Percentiles rank a stretch among this genome's conserved stretches.
These are phyloP conservation scores for Annulohypoxylon nitens DNA, from an alignment of 495 filamentous ascomycete genomes.

Conservation along the genomic window DNA sequence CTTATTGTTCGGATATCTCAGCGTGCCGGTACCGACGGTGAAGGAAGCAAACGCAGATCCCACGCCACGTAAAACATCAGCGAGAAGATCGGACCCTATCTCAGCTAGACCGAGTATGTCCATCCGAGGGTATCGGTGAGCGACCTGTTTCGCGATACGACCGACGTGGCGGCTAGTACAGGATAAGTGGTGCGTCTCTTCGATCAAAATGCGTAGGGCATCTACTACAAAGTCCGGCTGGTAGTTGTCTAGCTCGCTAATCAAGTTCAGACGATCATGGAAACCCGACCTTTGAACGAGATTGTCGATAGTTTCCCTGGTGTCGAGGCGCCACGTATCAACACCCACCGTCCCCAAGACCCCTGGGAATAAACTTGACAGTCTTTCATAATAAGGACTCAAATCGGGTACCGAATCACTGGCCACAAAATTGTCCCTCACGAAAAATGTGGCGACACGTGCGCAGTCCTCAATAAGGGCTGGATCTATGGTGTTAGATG, in stretches of 20 bases:
- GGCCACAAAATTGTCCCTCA: background rate
- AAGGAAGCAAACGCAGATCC: constrained; percentile 53
- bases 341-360: constrained; percentile 18
- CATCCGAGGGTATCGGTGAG: constrained; percentile 59
- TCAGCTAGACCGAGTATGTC: constrained; percentile 57
- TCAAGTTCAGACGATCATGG: constrained; percentile 45
- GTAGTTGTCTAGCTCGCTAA: constrained; percentile 46
- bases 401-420: background rate
- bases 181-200: constrained; percentile 49
- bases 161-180: constrained; percentile 53
- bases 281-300: constrained; percentile 54
- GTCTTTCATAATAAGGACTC: constrained; percentile 7
- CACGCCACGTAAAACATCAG: constrained; percentile 51
- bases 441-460: constrained; percentile 54
- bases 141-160: constrained; percentile 56
- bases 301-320: constrained; percentile 44
- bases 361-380: constrained; percentile 20
- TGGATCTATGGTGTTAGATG: constrained; percentile 9
- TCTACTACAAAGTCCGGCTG: constrained; percentile 46
- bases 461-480: constrained; percentile 55
- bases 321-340: constrained; percentile 52
- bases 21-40: constrained; percentile 38
- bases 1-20: constrained; percentile 33
- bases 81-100: constrained; percentile 46
- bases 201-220: constrained; percentile 44